Percentiles rank a stretch among this genome's conserved stretches.
phyloP scores from a whole-genome alignment of 2,329 filamentous ascomycete species.

The Alternaria consortialis region DNA sequence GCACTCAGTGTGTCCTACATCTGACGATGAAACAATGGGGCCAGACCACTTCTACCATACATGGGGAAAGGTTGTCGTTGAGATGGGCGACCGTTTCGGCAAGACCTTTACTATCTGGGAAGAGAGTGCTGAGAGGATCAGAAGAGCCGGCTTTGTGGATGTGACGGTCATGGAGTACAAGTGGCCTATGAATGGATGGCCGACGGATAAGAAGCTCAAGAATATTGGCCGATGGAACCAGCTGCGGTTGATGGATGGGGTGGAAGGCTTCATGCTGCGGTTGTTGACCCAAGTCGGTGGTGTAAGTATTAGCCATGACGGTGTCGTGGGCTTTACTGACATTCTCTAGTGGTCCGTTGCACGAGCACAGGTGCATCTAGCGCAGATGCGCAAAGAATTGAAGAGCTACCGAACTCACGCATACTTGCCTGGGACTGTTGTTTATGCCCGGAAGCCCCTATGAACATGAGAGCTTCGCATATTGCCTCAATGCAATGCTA shows the following conservation, averaged over 20 bases:
- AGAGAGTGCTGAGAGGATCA: conserved; percentile 45
- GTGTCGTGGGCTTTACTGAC: neutral
- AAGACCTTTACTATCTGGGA: conserved; percentile 50
- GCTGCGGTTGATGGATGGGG: conserved; percentile 46
- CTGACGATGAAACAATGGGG: conserved; percentile 53
- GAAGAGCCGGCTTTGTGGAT: conserved; percentile 47
- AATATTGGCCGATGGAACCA: conserved; percentile 52
- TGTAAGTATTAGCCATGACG: conserved; percentile 23
- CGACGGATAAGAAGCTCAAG: conserved; percentile 41
- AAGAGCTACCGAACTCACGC: conserved; percentile 47
- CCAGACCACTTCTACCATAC: conserved; percentile 49
- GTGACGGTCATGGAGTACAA: conserved; percentile 43
- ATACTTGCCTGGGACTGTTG: conserved; percentile 49
- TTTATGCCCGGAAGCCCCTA: conserved; percentile 49
- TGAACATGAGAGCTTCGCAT: conserved; percentile 12
- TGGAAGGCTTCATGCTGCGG: conserved; percentile 51
- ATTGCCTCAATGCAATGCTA: neutral
- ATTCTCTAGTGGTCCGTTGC: conserved; percentile 41
- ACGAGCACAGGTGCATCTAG: conserved; percentile 49
- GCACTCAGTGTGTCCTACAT: conserved; percentile 51
- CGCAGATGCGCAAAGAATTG: conserved; percentile 47
- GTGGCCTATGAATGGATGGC: conserved; percentile 51
- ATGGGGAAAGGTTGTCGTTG: conserved; percentile 47
- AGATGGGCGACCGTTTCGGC: conserved; percentile 50
- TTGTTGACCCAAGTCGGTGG: conserved; percentile 48